Base-by-base conservation (phyloP, 345 rosid species). In the Ceriops decandra region DNA sequence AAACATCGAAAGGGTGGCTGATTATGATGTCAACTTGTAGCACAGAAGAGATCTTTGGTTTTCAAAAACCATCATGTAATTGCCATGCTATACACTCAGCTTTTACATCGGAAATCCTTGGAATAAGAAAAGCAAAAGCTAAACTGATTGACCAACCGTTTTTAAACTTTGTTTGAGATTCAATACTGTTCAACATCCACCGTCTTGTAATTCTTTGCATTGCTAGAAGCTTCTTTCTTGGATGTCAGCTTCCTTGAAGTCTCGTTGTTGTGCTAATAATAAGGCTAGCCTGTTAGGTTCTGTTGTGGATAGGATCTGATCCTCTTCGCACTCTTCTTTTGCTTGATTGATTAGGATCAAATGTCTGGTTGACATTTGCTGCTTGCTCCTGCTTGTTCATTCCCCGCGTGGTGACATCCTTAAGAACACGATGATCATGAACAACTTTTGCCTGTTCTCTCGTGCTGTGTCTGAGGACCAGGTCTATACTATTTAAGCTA, bases 271-370 rank as follows among this genome's bases (percentile, higher is more conserved):
- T 71, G 59, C 13, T 3, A 72, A 46, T 13, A 72, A 46, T 33
- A 67, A 70, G 66, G 74, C 52, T 69, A 30, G 61, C 46, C 13
- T 68, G 42, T 73, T 76, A 82, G 35, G 84, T 35, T 79, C 82
- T 83, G 90, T 91, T 91, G 80, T 91, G 97, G 72, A 90, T 88
- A 73, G 97, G 97, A 84, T 91, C 90, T 46, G 97, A 76, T 63
- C 95, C 97, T 83, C 86, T 73, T 77, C 85, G 76, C 11, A 91
- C 91, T 56, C 73, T 80, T 84, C 95, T 85, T 81, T 88, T 87
- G 84, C 92, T 83, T 60, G 95, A 79, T 73, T 73, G 80, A 77
- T 86, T 79, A 3, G 90, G 78, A 72, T 86, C 92, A 28, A 70
- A 65, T 75, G 69, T 68, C 62, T 60, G 77, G 47, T 74, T 83